A percentile compares a stretch with the other conserved stretches of the same genome.
phyloP scores from a whole-genome alignment of 805 yeast genomes.

The Candida xyloterini region DNA sequence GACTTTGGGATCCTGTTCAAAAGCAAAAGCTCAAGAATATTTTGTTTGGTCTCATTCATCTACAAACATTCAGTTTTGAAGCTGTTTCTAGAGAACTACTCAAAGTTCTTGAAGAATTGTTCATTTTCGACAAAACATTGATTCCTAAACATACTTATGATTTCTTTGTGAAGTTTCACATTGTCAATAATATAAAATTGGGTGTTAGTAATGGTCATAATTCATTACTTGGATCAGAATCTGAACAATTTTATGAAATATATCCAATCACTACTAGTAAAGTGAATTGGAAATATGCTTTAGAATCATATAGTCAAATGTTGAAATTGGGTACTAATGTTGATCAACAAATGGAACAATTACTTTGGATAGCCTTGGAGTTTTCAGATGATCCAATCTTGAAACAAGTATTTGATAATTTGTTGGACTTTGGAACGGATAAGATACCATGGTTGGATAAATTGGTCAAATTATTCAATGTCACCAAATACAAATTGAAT shows the following conservation, averaged over 20 bases:
- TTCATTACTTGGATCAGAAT: constrained; percentile 24
- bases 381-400: constrained; percentile 21
- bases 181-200: constrained; percentile 34
- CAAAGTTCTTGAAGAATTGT: constrained; percentile 43
- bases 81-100: constrained; percentile 38
- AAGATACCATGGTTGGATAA: constrained; percentile 30
- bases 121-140: constrained; percentile 42
- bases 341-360: constrained; percentile 19
- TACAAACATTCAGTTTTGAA: constrained; percentile 33
- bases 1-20: constrained; percentile 29
- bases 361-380: constrained; percentile 36
- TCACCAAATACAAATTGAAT: constrained; percentile 24
- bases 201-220: constrained; percentile 29
- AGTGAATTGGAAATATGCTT: constrained; percentile 23
- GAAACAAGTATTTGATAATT: constrained; percentile 19
- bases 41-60: constrained; percentile 37
- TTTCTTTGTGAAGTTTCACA: constrained; percentile 29
- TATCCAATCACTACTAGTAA: constrained; percentile 35
- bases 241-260: constrained; percentile 21
- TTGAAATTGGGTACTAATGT: constrained; percentile 24
- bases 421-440: constrained; percentile 23
- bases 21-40: constrained; percentile 37
- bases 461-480: constrained; percentile 26
- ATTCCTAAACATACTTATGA: constrained; percentile 32
- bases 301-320: constrained; percentile 31